Evolutionary conservation across 306 rosid species (phyloP), one percentile per base, ranked within the genome.

Genomic region (Luffa aegyptiaca): DNA sequence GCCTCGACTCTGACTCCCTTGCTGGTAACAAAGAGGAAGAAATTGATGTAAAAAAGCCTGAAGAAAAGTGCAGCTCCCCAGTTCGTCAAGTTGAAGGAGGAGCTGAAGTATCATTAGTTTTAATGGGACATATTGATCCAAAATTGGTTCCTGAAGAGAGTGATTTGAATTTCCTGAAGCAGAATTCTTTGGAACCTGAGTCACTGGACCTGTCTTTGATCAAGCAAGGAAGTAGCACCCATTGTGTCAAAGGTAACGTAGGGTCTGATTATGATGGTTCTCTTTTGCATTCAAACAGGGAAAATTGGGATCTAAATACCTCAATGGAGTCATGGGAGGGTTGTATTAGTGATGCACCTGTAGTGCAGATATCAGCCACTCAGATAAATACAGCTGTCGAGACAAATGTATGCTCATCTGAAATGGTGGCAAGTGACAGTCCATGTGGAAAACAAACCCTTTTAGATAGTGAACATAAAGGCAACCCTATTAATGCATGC

Each of bases 271-370:
- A 65, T 46, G 80, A 36, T 64, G 78, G 81, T 35, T 49, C 86
- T 58, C 82, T 18, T 64, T 82, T 73, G 64, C 84, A 85, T 55
- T 85, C 90, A 65, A 87, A 81, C 82, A 85, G 99, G 86, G 98
- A 90, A 82, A 93, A 93, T 77, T 96, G 99, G 99, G 99, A 96
- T 89, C 86, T 96, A 79, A 96, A 96, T 87, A 93, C 96, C 79
- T 90, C 94, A 7, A 91, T 96, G 97, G 99, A 96, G 80, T 92
- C 97, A n/a, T 96, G 98, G 99, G 93, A 83, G 52, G 92, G 90
- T 89, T 35, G 88, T 84, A 86, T 66, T 17, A 80, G 72, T 57
- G 89, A 86, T 80, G 83, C 92, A 10, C 36, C 85, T 72, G 82
- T 76, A 45, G 85, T 68, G 79, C 87, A 80, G 78, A 77, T 88